Evolutionary conservation across 768 basidiomycete genomes (phyloP), one percentile per base, ranked within the genome.

Genomic region (Mycena vitilis): DNA sequence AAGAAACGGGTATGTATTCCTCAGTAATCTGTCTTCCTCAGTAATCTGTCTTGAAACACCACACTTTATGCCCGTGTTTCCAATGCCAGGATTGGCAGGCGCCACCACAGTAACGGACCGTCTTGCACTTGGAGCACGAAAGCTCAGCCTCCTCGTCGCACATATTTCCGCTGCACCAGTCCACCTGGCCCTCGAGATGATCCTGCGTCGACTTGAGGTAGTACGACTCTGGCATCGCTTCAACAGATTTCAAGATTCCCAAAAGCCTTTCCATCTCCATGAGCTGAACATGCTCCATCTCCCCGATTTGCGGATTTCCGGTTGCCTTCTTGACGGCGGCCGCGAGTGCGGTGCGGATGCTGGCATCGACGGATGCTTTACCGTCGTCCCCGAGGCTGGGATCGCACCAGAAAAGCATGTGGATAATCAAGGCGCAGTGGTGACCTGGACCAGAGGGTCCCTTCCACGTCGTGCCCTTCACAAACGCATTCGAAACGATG

Each of bases 61-160:
- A 66, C 45, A 64, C 55, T 56, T 71, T 72, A 51, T 75, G 72
- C 37, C 73, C 73, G 40, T 70, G 54, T 55, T 72, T 74, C 73
- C 73, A 74, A 56, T 74, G 65, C 67, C 68, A 72, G n/a, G 60
- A 37, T 53, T 72, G 73, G 37, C 71, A 72, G 20, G 53, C 60
- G 25, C 51, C 51, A 16, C 71, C 65, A 48, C 73, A 74, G 48
- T 74, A 74, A 23, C 65, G 60, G 25, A 52, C 48, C 22, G 57
- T 67, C 60, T 74, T 74, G 71, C 73, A 74, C 51, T 65, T 65
- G 6, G 71, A 72, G 22, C 73, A 72, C 22, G 62, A 48, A n/a
- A 66, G 49, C 12, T 60, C 71, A n/a, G 62, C 49, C 11, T 70
- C 65, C 51, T 61, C 73, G 34, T 42, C 38, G 48, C 73, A 73